Conservation (phyloP, 116 monocot species). For the Thalassia testudinum region DNA sequence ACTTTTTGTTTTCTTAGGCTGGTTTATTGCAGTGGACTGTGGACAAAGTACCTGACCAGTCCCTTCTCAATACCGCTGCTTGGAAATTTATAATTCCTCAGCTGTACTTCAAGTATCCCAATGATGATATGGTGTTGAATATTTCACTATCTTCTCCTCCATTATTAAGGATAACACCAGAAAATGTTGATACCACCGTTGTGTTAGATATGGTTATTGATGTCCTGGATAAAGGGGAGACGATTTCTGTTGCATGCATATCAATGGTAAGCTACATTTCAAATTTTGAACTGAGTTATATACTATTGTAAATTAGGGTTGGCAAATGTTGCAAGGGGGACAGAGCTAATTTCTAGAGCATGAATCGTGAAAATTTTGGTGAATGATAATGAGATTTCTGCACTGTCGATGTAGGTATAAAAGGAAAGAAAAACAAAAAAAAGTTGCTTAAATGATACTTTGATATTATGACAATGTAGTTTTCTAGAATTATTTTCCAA, state of each 20-base stretch:
- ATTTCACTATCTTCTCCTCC: conserved; percentile 65
- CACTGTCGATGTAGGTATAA: too few relatives aligned
- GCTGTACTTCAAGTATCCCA: conserved; percentile 73
- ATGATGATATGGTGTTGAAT: conserved; percentile 79
- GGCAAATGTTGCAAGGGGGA: too few relatives aligned
- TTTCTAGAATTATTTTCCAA: too few relatives aligned
- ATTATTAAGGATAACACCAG: conserved; percentile 21
- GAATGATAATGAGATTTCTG: too few relatives aligned
- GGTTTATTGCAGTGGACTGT: conserved; percentile 73
- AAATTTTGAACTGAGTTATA: too few relatives aligned
- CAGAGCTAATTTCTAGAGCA: too few relatives aligned
- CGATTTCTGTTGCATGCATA: conserved; percentile 80
- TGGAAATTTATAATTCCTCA: conserved; percentile 74
- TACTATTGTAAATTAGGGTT: too few relatives aligned
- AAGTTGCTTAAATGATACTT: too few relatives aligned
- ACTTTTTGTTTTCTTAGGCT: conserved; percentile 30
- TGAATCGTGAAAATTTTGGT: too few relatives aligned
- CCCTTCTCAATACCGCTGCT: conserved; percentile 66
- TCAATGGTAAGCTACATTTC: conserved; percentile 36
- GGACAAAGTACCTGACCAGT: conserved; percentile 70
- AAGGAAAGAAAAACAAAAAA: too few relatives aligned
- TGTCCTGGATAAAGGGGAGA: conserved; percentile 40
- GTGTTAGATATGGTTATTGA: conserved; percentile 48
- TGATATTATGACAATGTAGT: too few relatives aligned
- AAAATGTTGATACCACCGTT: conserved; percentile 38